These are phyloP conservation scores for Castanospermum australe DNA, from an alignment of 306 rosid species.

Conservation along the genomic window DNA sequence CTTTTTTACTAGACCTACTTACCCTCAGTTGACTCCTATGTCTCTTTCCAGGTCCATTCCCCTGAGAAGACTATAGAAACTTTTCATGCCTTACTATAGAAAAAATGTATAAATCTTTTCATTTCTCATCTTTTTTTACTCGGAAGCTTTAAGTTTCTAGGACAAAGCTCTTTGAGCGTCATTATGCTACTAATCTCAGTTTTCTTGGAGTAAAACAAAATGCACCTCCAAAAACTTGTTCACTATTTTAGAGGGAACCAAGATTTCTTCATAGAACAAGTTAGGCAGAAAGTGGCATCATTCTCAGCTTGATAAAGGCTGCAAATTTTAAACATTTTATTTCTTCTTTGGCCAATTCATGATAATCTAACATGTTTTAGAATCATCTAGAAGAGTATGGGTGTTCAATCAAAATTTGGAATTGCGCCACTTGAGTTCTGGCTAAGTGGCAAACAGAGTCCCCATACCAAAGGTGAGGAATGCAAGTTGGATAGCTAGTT, in stretches of 20 bases:
- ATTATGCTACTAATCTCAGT: neutral
- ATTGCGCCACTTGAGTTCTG: neutral
- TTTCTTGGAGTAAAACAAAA: neutral
- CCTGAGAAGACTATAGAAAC: constrained; percentile 25
- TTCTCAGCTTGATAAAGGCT: neutral
- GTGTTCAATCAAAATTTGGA: neutral
- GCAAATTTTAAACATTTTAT: neutral
- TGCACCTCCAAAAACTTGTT: neutral
- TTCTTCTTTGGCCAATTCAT: neutral
- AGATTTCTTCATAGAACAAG: neutral
- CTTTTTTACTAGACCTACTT: constrained; percentile 19
- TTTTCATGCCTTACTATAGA: constrained; percentile 17
- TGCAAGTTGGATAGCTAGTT: neutral
- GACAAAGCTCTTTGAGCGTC: neutral
- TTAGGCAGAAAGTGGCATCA: constrained; percentile 2
- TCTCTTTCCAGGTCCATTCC: constrained; percentile 36
- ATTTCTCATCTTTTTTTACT: neutral
- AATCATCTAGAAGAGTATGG: neutral
- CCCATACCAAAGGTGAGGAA: neutral
- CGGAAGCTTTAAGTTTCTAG: neutral
- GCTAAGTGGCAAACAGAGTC: neutral
- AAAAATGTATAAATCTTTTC: neutral
- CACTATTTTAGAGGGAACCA: neutral
- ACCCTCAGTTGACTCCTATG: constrained; percentile 1
- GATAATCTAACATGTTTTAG: neutral